Evolutionary conservation across 1,284 basidiomycete genomes (phyloP), one percentile per base, ranked within the genome.

Genomic region (Crucibulum parvulum): DNA sequence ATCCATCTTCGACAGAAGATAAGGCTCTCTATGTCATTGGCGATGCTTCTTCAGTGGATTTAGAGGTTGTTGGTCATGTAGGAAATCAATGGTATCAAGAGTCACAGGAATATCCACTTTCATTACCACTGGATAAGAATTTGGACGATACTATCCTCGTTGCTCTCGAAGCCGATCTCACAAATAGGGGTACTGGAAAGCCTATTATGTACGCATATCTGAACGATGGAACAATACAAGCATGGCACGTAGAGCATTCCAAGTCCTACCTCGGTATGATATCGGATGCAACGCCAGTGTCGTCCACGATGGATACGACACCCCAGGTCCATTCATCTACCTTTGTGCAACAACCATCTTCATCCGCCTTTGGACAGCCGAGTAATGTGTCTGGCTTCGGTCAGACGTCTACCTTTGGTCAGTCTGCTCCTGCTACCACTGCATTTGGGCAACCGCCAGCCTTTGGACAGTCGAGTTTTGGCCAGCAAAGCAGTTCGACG

Each of bases 131-230:
- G 38, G 90, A 92, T 66, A 83, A 86, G 54, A 84, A 89, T 24
- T 79, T 84, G 71, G 85, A 90, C 31, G 93, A 95, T 68, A 94
- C 92, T 4, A 79, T 89, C 5, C 79, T 93, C 4, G 71, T 94
- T 15, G 88, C 85, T 1, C 76, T 95, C 39, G 89, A 87, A 43
- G 69, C 89, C 11, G 93, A 95, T 68, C 68, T 94, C 48, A 92
- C 92, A 9, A 83, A 85, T 53, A 70, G 73, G 72, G 61, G 73
- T 69, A 37, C 59, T 11, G 63, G 62, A 1, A 66, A 67, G 8
- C 93, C 93, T 0, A 81, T 94, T 55, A 78, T 94, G 70, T 91
- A 88, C 69, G 86, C 88, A 5, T 95, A 93, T 71, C 84, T 92
- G 4, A 93, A 87, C 60, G 93, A 95, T 68, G 93, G 93, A 16